Base-by-base conservation (phyloP, 2,329 filamentous ascomycete genomes). In the Sordariomycetes sp. region DNA sequence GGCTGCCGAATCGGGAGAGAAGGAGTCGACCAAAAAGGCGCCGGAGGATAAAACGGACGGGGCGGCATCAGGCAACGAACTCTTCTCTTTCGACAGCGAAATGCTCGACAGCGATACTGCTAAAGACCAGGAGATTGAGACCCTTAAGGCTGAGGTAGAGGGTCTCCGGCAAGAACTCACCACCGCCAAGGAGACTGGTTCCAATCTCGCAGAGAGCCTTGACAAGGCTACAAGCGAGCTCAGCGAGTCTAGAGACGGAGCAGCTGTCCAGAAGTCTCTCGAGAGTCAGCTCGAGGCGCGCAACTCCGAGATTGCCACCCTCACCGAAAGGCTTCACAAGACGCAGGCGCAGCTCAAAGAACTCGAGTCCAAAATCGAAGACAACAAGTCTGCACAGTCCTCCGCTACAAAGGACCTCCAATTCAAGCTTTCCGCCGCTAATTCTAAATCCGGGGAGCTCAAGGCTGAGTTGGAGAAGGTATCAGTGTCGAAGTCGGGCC, bases 81-180 rank as follows among this genome's bases (percentile, higher is more conserved):
- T 97, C 71, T 97, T 97, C 72, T 96, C 91, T 0, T 95, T 91
- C 65, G 92, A 97, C 60, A 87, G 87, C 55, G 93, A 97, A 71
- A 78, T 95, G 16, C 88, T 89, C 1, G 87, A 94, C 63, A 70
- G 94, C 3, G 79, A 85, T 56, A 20, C 46, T 37, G 80, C 85
- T 59, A 89, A 88, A 65, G 76, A 86, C 12, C 80, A 82, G 50
- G 86, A 93, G 69, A 83, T 94, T 43, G 80, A 84, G 57, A 80
- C 78, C 53, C 80, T 97, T 16, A 86, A 86, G 63, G 72, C 76
- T 3, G 84, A 94, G 64, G 82, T 95, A 32, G 77, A 81, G 22
- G 78, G 74, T 1, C 74, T 96, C 24, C 85, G 87, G 69, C 76
- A 81, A 3, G 88, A 95, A 64, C 76, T 96, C 4, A 79, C 82